A percentile compares a stretch with the other conserved stretches of the same genome.
Evolutionary conservation across 1,284 basidiomycete species (phyloP).

Genomic region (Ceratobasidium sp.): DNA sequence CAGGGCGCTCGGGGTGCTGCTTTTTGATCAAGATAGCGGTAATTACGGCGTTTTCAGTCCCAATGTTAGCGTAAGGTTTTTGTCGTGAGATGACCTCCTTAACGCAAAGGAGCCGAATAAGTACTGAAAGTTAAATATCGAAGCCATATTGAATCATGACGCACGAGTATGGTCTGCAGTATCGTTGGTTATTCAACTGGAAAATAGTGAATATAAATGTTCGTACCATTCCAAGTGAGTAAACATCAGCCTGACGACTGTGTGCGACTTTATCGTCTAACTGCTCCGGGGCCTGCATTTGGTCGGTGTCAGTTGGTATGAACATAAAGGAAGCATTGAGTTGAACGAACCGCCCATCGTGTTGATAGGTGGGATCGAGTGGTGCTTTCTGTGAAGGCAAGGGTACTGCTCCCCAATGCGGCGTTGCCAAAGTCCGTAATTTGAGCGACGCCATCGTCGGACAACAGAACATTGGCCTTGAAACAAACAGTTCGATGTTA

Average conservation of each 20-base stretch:
- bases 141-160: not conserved
- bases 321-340: too few relatives aligned
- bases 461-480: conserved; percentile 37
- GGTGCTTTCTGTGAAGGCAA: conserved; percentile 1
- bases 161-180: conserved; percentile 11
- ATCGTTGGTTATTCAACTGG: too few relatives aligned
- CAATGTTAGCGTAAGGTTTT: not conserved
- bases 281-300: conserved; percentile 22
- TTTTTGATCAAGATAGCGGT: not conserved
- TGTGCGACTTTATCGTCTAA: not conserved
- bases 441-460: conserved; percentile 5
- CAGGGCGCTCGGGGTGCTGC: conserved; percentile 12
- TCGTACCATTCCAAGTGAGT: conserved; percentile 33
- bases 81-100: conserved; percentile 5
- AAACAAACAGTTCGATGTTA: too few relatives aligned
- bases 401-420: not conserved
- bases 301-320: not conserved
- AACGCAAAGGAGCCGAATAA: not conserved
- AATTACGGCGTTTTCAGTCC: not conserved
- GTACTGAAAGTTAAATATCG: not conserved
- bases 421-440: conserved; percentile 32
- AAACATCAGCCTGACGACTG: conserved; percentile 18
- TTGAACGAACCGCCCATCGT: conserved; percentile 26
- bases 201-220: not conserved
- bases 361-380: not conserved